These are phyloP conservation scores for Cucumis melo DNA, from an alignment of 306 rosid genomes.

Conservation along the genomic window DNA sequence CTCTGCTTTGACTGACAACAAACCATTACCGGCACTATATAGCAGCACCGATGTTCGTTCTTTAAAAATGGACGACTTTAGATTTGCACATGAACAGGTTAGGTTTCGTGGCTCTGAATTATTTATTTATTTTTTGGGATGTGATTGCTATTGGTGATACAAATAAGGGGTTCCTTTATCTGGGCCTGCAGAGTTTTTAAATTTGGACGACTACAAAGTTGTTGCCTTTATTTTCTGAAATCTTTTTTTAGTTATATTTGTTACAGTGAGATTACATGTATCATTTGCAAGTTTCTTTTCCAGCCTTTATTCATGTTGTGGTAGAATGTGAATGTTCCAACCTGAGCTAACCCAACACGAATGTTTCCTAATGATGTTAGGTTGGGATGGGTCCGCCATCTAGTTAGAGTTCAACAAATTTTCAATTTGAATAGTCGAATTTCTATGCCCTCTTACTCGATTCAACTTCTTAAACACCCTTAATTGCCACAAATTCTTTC, in stretches of 20 bases:
- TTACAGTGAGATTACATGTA: too few relatives aligned
- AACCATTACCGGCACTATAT: constrained; percentile 48
- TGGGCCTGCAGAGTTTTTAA: not conserved
- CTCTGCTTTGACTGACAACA: constrained; percentile 45
- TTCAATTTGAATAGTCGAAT: not conserved
- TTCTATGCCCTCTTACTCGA: too few relatives aligned
- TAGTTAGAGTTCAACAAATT: not conserved
- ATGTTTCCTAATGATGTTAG: not conserved
- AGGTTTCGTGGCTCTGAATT: not conserved
- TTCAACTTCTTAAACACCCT: too few relatives aligned
- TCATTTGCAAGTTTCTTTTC: not conserved
- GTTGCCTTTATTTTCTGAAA: not conserved
- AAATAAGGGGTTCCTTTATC: not conserved
- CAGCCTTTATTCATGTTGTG: not conserved
- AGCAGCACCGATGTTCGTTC: constrained; percentile 61
- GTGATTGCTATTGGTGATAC: not conserved
- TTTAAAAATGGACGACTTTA: constrained; percentile 73
- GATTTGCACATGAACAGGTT: constrained; percentile 87
- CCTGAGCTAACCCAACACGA: not conserved
- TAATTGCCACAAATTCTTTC: not conserved
- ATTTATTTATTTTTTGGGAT: not conserved
- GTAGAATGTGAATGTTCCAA: too few relatives aligned
- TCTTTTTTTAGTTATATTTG: too few relatives aligned
- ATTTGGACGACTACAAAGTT: not conserved
- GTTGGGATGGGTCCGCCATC: not conserved